phyloP scores from a whole-genome alignment of 2,329 filamentous ascomycete genomes.

The Emmonsiellopsis sp. region DNA sequence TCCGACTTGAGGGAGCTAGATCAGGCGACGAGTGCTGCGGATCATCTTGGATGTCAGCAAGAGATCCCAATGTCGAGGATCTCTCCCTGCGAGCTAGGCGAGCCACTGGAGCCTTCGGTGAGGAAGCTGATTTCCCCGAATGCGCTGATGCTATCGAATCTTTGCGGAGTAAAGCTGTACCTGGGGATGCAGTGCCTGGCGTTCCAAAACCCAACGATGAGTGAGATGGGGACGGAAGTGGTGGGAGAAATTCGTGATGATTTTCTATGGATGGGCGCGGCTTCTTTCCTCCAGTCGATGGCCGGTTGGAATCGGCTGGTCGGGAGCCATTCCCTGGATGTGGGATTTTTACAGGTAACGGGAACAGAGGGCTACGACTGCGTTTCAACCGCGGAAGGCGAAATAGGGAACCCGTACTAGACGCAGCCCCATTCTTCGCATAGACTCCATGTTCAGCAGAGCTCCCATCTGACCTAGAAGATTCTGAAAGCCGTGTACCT shows the following conservation, averaged over 20 bases:
- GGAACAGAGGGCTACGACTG: slow-evolving; percentile 72
- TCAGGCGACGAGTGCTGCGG: slow-evolving; percentile 59
- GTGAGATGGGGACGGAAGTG: slow-evolving; percentile 42
- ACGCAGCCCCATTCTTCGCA: slow-evolving; percentile 55
- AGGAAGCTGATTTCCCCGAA: slow-evolving; percentile 52
- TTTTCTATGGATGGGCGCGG: slow-evolving; percentile 20
- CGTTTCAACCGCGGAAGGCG: slow-evolving; percentile 67
- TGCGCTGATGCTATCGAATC: slow-evolving; percentile 56
- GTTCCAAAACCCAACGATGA: slow-evolving; percentile 44
- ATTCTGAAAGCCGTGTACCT: slow-evolving; percentile 65
- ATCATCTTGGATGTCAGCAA: slow-evolving; percentile 63
- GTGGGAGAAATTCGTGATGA: slow-evolving; percentile 28
- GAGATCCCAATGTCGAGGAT: slow-evolving; percentile 83
- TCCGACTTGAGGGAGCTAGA: slow-evolving; percentile 50
- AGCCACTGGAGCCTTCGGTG: slow-evolving; percentile 45
- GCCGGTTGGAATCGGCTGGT: slow-evolving; percentile 10
- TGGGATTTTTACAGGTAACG: slow-evolving; percentile 67
- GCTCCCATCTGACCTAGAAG: slow-evolving; percentile 80
- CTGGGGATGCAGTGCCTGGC: slow-evolving; percentile 35
- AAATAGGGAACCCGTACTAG: slow-evolving; percentile 67
- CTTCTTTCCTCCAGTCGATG: slow-evolving; percentile 4
- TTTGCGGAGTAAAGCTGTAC: slow-evolving; percentile 45
- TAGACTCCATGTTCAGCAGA: slow-evolving; percentile 57
- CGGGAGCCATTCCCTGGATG: slow-evolving; percentile 32
- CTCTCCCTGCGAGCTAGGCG: slow-evolving; percentile 58